Conservation (phyloP, 139 green algal genomes). For the Asterochloris sp. region DNA sequence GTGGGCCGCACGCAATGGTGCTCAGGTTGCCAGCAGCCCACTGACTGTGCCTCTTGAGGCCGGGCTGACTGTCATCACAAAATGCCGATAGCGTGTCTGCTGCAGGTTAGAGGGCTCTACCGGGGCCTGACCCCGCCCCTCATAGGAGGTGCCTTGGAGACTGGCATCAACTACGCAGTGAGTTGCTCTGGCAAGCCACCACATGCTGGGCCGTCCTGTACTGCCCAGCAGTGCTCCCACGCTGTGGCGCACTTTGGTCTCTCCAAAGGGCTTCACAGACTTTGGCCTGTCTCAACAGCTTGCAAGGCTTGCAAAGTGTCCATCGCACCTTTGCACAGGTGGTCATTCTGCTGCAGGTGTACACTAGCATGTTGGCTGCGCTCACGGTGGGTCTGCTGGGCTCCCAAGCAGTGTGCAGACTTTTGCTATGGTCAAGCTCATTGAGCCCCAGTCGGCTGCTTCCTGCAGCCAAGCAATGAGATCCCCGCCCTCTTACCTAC, state of each 20-base stretch:
- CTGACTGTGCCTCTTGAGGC: background rate
- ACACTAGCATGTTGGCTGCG: no score
- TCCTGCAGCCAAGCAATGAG: background rate
- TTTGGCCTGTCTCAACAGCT: no score
- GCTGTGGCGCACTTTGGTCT: no score
- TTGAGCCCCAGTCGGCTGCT: no score
- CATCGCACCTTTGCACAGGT: no score
- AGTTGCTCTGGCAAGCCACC: conserved; percentile 14
- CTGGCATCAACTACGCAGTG: conserved; percentile 69
- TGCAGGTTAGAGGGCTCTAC: conserved; percentile 58
- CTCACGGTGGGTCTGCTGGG: no score
- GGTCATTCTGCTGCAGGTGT: no score
- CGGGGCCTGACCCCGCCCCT: conserved; percentile 63
- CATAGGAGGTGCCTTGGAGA: conserved; percentile 74
- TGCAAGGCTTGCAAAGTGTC: no score
- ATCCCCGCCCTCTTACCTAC: conserved; percentile 6
- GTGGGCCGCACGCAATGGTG: no score
- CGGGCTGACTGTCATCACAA: background rate
- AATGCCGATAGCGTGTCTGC: background rate
- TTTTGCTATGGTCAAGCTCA: no score
- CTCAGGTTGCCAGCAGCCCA: background rate
- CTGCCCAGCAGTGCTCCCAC: background rate
- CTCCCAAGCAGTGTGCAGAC: no score
- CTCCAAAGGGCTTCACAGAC: no score
- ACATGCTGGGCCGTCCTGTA: background rate